Evolutionary conservation across 2,329 filamentous ascomycete species (phyloP).

Genomic region (Exophiala xenobiotica): DNA sequence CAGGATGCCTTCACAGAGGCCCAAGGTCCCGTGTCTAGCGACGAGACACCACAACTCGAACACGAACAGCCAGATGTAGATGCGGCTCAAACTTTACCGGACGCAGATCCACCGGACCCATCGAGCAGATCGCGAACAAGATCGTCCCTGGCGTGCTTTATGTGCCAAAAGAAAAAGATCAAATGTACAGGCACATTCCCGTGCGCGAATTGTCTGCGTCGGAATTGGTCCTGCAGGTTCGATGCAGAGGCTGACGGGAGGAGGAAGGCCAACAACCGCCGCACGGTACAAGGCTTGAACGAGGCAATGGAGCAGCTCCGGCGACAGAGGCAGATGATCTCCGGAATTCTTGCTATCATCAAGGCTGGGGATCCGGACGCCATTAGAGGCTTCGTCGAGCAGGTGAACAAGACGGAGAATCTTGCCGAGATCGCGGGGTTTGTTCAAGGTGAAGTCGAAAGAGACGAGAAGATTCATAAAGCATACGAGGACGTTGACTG

Average conservation of each 20-base stretch:
- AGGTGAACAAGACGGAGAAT: neutral
- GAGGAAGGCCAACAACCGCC: neutral
- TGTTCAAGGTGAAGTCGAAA: neutral
- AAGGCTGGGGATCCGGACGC: neutral
- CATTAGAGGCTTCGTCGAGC: neutral
- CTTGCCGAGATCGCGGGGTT: neutral
- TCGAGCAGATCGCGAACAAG: neutral
- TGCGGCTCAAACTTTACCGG: neutral
- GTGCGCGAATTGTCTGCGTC: neutral
- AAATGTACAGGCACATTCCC: neutral
- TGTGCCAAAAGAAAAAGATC: conserved; percentile 2
- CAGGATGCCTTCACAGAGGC: too few relatives aligned
- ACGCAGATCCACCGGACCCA: neutral
- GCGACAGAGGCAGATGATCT: conserved; percentile 1
- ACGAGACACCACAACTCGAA: neutral
- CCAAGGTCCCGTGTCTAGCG: too few relatives aligned
- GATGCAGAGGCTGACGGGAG: neutral
- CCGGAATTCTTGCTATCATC: neutral
- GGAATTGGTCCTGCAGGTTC: neutral
- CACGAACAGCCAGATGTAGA: neutral
- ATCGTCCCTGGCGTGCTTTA: neutral
- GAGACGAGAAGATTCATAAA: neutral
- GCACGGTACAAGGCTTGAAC: neutral
- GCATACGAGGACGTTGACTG: neutral
- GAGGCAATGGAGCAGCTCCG: neutral